A percentile compares a stretch with the other conserved stretches of the same genome.
Conservation (phyloP, 1,284 basidiomycete genomes). For the Puccinia sorghi region DNA sequence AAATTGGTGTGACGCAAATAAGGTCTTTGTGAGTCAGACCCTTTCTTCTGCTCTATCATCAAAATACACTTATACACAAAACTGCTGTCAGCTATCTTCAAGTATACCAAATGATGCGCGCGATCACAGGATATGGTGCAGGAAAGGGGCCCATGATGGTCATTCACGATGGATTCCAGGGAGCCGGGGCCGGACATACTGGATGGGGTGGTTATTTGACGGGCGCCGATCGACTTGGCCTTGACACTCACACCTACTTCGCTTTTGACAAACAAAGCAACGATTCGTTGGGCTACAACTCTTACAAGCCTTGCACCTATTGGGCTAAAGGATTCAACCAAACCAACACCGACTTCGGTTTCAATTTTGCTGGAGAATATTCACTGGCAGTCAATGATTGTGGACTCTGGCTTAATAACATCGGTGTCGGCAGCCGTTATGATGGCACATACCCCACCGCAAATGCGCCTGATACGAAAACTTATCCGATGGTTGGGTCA, state of each 20-base stretch:
- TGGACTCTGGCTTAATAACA: constrained; percentile 52
- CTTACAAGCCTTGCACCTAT: constrained; percentile 54
- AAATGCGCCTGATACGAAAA: constrained; percentile 5
- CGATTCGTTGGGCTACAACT: constrained; percentile 41
- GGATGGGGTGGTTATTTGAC: constrained; percentile 56
- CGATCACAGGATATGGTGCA: constrained; percentile 73
- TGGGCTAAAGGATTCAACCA: constrained; percentile 55
- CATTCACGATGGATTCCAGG: constrained; percentile 75
- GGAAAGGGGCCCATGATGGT: constrained; percentile 79
- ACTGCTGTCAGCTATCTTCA: constrained; percentile 65
- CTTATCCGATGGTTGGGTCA: constrained; percentile 45
- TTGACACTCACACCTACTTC: constrained; percentile 66
- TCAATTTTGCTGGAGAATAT: constrained; percentile 58
- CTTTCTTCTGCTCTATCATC: not conserved
- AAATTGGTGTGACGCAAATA: constrained; percentile 52
- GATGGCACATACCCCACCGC: constrained; percentile 44
- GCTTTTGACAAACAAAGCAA: constrained; percentile 50
- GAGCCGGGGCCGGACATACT: constrained; percentile 53
- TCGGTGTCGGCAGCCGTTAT: constrained; percentile 52
- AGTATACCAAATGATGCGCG: constrained; percentile 75
- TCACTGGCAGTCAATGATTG: constrained; percentile 53
- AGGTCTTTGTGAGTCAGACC: constrained; percentile 46
- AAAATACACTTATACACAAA: not conserved
- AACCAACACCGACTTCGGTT: constrained; percentile 54
- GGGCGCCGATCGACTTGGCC: constrained; percentile 70